phyloP scores from a whole-genome alignment of 2,329 filamentous ascomycete species.

The Trichoderma simmonsii region DNA sequence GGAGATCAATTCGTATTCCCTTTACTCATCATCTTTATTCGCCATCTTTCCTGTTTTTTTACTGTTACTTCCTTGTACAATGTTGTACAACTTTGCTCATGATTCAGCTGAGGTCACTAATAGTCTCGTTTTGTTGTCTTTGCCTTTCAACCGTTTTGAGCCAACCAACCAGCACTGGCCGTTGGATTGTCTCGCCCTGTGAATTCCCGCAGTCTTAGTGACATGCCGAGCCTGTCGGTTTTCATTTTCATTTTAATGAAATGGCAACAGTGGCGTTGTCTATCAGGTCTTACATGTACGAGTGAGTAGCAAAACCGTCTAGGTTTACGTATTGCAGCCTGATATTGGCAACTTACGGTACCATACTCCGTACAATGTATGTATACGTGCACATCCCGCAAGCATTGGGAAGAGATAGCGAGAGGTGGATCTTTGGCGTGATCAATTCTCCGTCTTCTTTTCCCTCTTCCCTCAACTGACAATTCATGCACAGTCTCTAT shows the following conservation, averaged over 20 bases:
- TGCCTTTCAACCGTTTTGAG: not conserved
- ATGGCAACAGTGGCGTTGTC: not conserved
- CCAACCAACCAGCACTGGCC: not conserved
- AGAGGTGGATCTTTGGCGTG: slow-evolving; percentile 1
- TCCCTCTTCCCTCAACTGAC: not conserved
- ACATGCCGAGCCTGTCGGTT: not conserved
- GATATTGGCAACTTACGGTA: not conserved
- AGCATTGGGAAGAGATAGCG: not conserved
- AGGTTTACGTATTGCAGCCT: not conserved
- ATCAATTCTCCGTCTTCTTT: not conserved
- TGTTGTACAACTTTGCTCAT: not conserved
- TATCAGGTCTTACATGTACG: not conserved
- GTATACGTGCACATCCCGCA: not conserved
- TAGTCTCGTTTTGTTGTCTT: not conserved
- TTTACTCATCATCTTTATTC: not conserved
- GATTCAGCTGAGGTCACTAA: not conserved
- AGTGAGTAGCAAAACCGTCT: not conserved
- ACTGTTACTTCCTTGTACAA: not conserved
- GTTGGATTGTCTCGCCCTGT: slow-evolving; percentile 7
- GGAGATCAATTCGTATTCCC: not conserved
- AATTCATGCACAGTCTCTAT: slow-evolving; percentile 10
- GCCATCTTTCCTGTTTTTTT: not conserved
- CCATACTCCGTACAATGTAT: not conserved
- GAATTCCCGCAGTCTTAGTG: slow-evolving; percentile 13
- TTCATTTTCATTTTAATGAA: not conserved